These are phyloP conservation scores for Beauveria scarabaeidicola DNA, from an alignment of 2,329 filamentous ascomycete genomes.

Conservation along the genomic window DNA sequence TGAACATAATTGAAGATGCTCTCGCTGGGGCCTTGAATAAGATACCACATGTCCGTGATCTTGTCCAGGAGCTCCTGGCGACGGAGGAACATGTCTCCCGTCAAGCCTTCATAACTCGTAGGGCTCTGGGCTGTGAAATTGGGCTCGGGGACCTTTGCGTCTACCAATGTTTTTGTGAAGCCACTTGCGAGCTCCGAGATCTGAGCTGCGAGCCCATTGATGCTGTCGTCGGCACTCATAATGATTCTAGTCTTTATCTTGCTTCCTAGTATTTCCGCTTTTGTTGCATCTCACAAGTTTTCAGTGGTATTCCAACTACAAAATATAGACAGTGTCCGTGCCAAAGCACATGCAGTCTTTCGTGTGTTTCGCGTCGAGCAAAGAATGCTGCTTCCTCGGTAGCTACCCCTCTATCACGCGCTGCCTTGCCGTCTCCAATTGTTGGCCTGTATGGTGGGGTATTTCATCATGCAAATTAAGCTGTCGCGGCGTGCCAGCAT, in stretches of 20 bases:
- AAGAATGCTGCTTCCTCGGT: too few relatives aligned
- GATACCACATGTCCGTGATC: slow-evolving; percentile 36
- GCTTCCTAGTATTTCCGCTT: background rate
- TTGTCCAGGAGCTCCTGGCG: slow-evolving; percentile 36
- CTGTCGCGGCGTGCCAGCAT: too few relatives aligned
- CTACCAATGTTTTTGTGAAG: slow-evolving; percentile 31
- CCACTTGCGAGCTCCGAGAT: slow-evolving; percentile 34
- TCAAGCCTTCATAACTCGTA: slow-evolving; percentile 31
- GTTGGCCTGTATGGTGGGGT: too few relatives aligned
- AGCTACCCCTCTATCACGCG: too few relatives aligned
- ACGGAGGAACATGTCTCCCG: slow-evolving; percentile 33
- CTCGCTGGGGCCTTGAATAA: slow-evolving; percentile 40
- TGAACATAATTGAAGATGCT: slow-evolving; percentile 39
- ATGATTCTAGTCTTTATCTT: background rate
- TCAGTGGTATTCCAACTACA: too few relatives aligned
- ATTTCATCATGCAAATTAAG: too few relatives aligned
- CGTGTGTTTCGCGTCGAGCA: too few relatives aligned
- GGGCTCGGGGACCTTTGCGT: slow-evolving; percentile 33
- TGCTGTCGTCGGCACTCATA: slow-evolving; percentile 26
- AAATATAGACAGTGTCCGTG: too few relatives aligned
- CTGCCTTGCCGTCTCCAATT: too few relatives aligned
- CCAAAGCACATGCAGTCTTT: too few relatives aligned
- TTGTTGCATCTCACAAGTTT: too few relatives aligned
- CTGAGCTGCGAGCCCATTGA: slow-evolving; percentile 35
- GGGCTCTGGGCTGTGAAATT: slow-evolving; percentile 36